A percentile compares a stretch with the other conserved stretches of the same genome.
phyloP scores from a whole-genome alignment of 176 grass and related monocot species.

The Olyra latifolia region DNA sequence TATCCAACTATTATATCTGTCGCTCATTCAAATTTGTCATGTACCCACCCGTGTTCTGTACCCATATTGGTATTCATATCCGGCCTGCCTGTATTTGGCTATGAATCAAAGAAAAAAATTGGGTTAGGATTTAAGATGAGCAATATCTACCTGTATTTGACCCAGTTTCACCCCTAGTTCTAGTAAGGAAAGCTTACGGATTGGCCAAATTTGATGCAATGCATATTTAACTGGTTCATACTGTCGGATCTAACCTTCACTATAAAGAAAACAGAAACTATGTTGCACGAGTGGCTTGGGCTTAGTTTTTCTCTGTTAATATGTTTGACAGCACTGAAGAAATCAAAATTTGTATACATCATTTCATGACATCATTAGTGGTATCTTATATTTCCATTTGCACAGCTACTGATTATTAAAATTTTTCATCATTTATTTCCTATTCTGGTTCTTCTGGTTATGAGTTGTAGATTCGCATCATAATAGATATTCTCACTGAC shows the following conservation, averaged over 20 bases:
- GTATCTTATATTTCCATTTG: background rate
- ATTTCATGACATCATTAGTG: constrained; percentile 16
- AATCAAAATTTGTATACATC: background rate
- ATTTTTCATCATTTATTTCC: constrained; percentile 1
- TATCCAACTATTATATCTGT: too few species aligned
- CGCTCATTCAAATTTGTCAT: too few species aligned
- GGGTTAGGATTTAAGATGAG: too few species aligned
- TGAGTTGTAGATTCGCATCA: background rate
- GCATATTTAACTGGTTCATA: background rate
- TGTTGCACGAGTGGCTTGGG: background rate
- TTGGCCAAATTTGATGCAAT: background rate
- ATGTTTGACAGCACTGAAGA: background rate
- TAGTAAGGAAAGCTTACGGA: background rate
- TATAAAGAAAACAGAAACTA: background rate
- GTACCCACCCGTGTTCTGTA: too few species aligned
- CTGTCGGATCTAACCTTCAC: background rate
- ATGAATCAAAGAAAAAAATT: too few species aligned
- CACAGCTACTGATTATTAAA: background rate
- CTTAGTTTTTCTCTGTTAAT: background rate
- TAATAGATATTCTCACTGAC: background rate
- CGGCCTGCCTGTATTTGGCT: too few species aligned
- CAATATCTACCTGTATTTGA: too few species aligned
- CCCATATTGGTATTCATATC: too few species aligned
- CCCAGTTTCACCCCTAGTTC: background rate
- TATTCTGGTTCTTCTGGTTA: background rate